Percentiles rank a stretch among this genome's conserved stretches.
phyloP scores from a whole-genome alignment of 2,329 filamentous ascomycete species.

The Monilinia polystroma region DNA sequence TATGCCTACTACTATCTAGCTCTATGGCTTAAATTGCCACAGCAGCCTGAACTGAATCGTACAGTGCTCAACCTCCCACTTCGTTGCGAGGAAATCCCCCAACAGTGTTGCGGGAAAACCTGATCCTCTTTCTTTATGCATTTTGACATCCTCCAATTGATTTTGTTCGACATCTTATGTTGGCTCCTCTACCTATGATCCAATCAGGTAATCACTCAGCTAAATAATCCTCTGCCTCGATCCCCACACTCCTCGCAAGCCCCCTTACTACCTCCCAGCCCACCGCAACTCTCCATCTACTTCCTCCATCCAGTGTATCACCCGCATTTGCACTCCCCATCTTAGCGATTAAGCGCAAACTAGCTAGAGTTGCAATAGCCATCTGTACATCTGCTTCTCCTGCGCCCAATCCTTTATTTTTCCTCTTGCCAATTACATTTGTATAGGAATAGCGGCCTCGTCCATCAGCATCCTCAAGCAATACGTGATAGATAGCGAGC shows the following conservation, averaged over 20 bases:
- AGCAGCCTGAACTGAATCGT: neutral
- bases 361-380: slow-evolving; percentile 70
- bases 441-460: slow-evolving; percentile 30
- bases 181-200: neutral
- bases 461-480: slow-evolving; percentile 48
- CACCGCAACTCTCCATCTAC: slow-evolving; percentile 75
- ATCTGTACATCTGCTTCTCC: slow-evolving; percentile 56
- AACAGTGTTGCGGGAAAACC: too few species aligned
- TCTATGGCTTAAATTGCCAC: neutral
- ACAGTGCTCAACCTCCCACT: too few species aligned
- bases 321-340: slow-evolving; percentile 53
- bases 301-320: slow-evolving; percentile 67
- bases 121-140: neutral
- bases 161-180: neutral
- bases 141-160: neutral
- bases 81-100: too few species aligned
- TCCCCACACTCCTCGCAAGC: slow-evolving; percentile 69
- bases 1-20: neutral
- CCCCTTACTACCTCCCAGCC: slow-evolving; percentile 73
- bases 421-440: slow-evolving; percentile 19
- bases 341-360: slow-evolving; percentile 65
- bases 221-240: slow-evolving; percentile 78
- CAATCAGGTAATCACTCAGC: slow-evolving; percentile 51
- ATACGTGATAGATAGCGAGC: slow-evolving; percentile 72
- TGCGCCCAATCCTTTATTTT: slow-evolving; percentile 25